Percentiles rank a stretch among this genome's conserved stretches.
Evolutionary conservation across 2,329 filamentous ascomycete species (phyloP).

Genomic region (Colletotrichum sp.): DNA sequence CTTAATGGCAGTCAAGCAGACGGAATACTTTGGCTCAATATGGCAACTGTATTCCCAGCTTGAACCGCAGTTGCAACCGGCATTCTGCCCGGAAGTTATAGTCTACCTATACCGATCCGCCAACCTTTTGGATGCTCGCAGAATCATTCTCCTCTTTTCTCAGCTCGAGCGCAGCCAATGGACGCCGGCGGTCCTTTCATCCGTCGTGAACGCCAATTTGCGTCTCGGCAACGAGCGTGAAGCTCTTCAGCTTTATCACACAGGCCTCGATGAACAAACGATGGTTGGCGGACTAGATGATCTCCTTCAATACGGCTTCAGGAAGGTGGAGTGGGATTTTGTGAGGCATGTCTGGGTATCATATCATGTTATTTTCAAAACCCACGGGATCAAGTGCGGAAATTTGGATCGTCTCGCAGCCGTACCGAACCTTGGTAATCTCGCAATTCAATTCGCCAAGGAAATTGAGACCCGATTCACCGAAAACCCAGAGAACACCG

Average conservation of each 20-base stretch:
- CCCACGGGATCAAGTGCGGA: neutral
- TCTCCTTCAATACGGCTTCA: constrained; percentile 45
- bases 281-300: constrained; percentile 46
- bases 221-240: constrained; percentile 38
- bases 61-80: constrained; percentile 29
- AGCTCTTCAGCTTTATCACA: constrained; percentile 45
- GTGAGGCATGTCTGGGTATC: constrained; percentile 40
- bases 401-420: constrained; percentile 25
- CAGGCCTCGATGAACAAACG: constrained; percentile 35
- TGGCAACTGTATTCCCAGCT: constrained; percentile 49
- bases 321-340: constrained; percentile 36
- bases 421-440: constrained; percentile 30
- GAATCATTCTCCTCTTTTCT: constrained; percentile 49
- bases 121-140: constrained; percentile 46
- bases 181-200: constrained; percentile 42
- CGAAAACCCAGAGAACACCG: neutral
- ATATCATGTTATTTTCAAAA: constrained; percentile 29
- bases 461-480: neutral
- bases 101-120: constrained; percentile 46
- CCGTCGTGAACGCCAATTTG: constrained; percentile 46
- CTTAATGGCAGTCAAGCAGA: constrained; percentile 27
- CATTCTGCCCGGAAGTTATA: constrained; percentile 37
- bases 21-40: constrained; percentile 39
- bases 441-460: constrained; percentile 35
- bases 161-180: constrained; percentile 39